Conservation (phyloP, 2,329 filamentous ascomycete genomes). For the Colletotrichum spinosum region DNA sequence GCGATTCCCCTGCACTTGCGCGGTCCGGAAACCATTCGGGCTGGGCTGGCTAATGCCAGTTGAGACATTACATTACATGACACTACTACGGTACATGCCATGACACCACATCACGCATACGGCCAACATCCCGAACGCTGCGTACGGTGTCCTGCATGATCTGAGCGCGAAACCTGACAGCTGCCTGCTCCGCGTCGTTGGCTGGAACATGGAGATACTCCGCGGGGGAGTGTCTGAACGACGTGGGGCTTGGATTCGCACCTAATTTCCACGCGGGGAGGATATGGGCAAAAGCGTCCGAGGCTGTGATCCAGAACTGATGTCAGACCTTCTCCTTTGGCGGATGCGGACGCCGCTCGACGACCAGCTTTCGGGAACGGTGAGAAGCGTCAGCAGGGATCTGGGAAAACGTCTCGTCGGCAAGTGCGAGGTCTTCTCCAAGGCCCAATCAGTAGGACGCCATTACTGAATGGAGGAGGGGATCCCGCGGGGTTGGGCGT, state of each 20-base stretch:
- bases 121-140: background rate
- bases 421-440: constrained; percentile 11
- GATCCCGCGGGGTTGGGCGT: constrained; percentile 25
- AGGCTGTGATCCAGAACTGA: constrained; percentile 19
- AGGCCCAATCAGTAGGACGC: constrained; percentile 27
- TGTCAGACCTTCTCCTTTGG: constrained; percentile 18
- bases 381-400: constrained; percentile 9
- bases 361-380: background rate
- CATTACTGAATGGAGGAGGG: constrained; percentile 30
- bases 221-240: constrained; percentile 10
- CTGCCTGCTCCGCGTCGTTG: constrained; percentile 6
- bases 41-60: too few relatives aligned
- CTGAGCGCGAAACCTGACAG: constrained; percentile 18
- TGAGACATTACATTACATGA: too few relatives aligned
- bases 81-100: too few relatives aligned
- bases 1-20: constrained; percentile 10
- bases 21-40: too few relatives aligned
- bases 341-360: background rate
- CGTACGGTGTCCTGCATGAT: background rate
- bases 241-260: constrained; percentile 6
- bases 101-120: too few relatives aligned
- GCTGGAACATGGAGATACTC: background rate
- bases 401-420: background rate
- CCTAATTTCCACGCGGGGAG: constrained; percentile 4
- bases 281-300: constrained; percentile 19